Evolutionary conservation across 208 protist species (phyloP).

Genomic region (Wallacemonas sp.): DNA sequence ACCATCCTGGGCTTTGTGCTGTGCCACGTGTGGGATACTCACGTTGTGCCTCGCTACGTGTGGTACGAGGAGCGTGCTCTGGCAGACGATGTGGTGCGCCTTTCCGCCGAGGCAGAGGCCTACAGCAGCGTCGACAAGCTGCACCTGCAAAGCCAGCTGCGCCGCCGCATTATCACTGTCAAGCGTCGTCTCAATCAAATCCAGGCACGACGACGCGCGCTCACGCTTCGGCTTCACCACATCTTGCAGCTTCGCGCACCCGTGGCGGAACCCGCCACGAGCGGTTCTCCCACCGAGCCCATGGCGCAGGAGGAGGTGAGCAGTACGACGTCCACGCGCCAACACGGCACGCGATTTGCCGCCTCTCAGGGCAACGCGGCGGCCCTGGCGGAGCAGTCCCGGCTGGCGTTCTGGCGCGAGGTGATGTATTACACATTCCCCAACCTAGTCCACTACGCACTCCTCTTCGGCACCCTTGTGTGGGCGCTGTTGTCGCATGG

Average conservation of each 20-base stretch:
- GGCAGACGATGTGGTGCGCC: slow-evolving; percentile 29
- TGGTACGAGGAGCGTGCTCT: slow-evolving; percentile 43
- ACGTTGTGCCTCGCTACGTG: slow-evolving; percentile 35
- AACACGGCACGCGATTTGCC: slow-evolving; percentile 9
- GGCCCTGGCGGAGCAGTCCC: neutral
- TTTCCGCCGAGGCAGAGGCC: slow-evolving; percentile 34
- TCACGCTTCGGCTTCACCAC: neutral
- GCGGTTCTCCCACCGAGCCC: neutral
- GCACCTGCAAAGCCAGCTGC: slow-evolving; percentile 37
- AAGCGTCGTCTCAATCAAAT: neutral
- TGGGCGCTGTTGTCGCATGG: slow-evolving; percentile 24
- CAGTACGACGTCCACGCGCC: neutral
- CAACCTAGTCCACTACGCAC: slow-evolving; percentile 28
- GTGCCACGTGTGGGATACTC: slow-evolving; percentile 40
- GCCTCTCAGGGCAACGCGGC: neutral
- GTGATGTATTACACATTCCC: slow-evolving; percentile 22
- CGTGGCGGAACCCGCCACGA: neutral
- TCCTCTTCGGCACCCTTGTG: slow-evolving; percentile 37
- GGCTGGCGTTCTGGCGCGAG: neutral
- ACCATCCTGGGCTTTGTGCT: slow-evolving; percentile 34
- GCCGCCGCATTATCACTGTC: slow-evolving; percentile 19
- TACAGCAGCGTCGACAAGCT: slow-evolving; percentile 33
- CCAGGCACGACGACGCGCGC: neutral
- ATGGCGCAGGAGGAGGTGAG: too few relatives aligned
- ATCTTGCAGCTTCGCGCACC: neutral